phyloP scores from a whole-genome alignment of 2,329 filamentous ascomycete genomes.

The Alternaria metachromatica region DNA sequence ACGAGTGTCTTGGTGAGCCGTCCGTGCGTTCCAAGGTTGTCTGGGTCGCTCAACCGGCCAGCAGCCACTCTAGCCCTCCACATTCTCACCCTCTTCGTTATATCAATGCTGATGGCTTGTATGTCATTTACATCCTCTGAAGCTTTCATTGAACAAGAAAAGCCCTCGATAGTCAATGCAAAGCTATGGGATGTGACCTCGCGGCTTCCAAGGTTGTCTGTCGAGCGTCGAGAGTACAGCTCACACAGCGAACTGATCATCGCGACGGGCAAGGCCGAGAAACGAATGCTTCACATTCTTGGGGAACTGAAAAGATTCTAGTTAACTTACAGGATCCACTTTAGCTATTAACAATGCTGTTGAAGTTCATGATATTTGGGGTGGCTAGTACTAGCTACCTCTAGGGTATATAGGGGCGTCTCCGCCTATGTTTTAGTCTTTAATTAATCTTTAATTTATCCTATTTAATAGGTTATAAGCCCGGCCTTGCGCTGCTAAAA shows the following conservation, averaged over 20 bases:
- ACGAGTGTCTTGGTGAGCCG: not conserved
- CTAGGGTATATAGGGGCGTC: too few relatives aligned
- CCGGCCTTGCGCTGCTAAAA: too few relatives aligned
- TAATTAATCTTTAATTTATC: too few relatives aligned
- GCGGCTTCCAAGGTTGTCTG: not conserved
- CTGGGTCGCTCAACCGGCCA: not conserved
- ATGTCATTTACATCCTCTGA: not conserved
- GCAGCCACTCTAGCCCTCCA: not conserved
- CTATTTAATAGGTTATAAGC: too few relatives aligned
- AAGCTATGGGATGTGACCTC: not conserved
- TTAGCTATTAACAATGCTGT: not conserved
- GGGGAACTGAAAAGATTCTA: not conserved
- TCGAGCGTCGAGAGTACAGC: not conserved
- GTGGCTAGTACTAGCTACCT: too few relatives aligned
- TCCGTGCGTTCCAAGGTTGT: not conserved
- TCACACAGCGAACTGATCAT: not conserved
- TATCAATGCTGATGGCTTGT: not conserved
- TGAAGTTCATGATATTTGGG: too few relatives aligned
- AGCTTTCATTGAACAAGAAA: not conserved
- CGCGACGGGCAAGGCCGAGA: not conserved
- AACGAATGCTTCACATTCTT: not conserved
- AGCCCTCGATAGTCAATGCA: not conserved
- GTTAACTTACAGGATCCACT: not conserved
- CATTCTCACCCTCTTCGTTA: not conserved
- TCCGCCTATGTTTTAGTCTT: too few relatives aligned